phyloP scores from a whole-genome alignment of 345 rosid genomes.

The Heritiera fomes region DNA sequence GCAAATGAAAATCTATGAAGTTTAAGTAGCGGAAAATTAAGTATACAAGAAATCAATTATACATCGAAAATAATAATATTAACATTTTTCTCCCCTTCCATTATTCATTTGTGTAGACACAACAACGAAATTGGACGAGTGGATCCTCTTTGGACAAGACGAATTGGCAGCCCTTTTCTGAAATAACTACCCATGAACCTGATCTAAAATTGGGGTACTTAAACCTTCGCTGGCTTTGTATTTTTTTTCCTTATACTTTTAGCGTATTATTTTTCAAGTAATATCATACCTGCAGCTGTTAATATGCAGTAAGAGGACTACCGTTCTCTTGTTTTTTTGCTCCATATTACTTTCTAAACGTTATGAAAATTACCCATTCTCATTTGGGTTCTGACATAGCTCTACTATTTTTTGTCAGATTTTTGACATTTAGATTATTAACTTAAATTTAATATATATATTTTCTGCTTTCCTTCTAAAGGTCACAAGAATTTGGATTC shows the following conservation, averaged over 20 bases:
- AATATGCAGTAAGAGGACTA: not conserved
- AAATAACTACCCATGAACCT: not conserved
- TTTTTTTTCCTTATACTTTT: not conserved
- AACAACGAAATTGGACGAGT: not conserved
- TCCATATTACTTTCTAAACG: not conserved
- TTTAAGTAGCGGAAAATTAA: not conserved
- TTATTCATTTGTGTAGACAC: not conserved
- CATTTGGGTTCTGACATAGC: not conserved
- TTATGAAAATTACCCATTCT: not conserved
- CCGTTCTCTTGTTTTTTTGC: not conserved
- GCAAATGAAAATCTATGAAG: not conserved
- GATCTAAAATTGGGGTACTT: not conserved
- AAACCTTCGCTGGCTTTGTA: no score
- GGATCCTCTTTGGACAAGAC: not conserved
- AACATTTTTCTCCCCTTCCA: not conserved
- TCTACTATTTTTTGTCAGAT: not conserved
- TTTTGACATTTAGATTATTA: not conserved
- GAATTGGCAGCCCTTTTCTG: not conserved
- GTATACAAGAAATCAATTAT: no score
- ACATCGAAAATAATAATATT: not conserved
- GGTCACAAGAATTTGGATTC: constrained; percentile 1
- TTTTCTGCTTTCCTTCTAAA: not conserved
- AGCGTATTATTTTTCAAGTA: not conserved
- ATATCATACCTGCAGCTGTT: not conserved
- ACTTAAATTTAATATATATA: not conserved